Evolutionary conservation across 768 basidiomycete species (phyloP).

Genomic region (Pleurotus citrinopileatus): DNA sequence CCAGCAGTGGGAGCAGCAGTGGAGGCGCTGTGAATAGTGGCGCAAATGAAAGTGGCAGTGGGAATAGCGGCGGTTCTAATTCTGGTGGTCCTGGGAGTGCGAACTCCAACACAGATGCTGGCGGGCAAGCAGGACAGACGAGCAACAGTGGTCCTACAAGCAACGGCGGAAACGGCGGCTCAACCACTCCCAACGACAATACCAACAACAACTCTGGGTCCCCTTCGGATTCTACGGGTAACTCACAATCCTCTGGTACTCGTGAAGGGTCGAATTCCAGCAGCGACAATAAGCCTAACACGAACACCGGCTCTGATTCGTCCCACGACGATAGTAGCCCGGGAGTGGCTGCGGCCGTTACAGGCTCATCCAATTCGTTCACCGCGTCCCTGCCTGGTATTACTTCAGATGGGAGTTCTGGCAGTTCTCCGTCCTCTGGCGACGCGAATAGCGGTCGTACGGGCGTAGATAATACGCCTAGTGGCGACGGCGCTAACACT

Average conservation of each 20-base stretch:
- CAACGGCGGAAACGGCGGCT: constrained; percentile 7
- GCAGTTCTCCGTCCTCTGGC: not conserved
- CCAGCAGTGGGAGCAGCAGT: constrained; percentile 8
- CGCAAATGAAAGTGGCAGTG: constrained; percentile 5
- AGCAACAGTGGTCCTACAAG: not conserved
- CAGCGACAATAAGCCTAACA: not conserved
- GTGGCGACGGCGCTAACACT: constrained; percentile 1
- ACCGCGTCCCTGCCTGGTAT: not conserved
- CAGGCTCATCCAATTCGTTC: not conserved
- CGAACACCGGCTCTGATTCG: not conserved
- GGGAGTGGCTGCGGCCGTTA: not conserved
- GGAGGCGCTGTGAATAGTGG: constrained; percentile 13
- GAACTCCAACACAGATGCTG: not conserved
- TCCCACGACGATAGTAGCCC: not conserved
- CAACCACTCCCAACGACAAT: not conserved
- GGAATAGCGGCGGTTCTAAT: not conserved
- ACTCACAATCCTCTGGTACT: not conserved
- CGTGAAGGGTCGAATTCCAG: not conserved
- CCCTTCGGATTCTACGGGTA: no score
- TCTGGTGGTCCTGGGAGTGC: not conserved
- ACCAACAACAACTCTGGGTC: no score
- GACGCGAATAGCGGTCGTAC: not conserved
- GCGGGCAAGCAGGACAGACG: constrained; percentile 6
- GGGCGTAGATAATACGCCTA: not conserved
- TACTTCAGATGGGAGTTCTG: not conserved